phyloP scores from a whole-genome alignment of 2,329 filamentous ascomycete genomes.

The Alternaria viburni region DNA sequence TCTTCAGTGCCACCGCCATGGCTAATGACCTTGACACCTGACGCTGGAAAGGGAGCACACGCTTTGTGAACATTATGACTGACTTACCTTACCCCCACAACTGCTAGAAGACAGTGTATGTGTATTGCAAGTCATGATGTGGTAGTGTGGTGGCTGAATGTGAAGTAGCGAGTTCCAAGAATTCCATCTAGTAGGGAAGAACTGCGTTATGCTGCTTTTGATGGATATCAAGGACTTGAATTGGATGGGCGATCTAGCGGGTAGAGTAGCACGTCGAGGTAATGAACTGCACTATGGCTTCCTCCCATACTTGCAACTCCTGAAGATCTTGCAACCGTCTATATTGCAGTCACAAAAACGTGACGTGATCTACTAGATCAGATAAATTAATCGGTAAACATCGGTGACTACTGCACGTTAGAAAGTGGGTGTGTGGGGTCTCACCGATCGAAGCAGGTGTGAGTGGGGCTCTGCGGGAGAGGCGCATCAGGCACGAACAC shows the following conservation, averaged over 20 bases:
- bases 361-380: not conserved
- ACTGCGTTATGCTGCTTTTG: not conserved
- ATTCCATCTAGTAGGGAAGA: not conserved
- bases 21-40: not conserved
- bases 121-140: not conserved
- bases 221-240: not conserved
- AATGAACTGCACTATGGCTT: not conserved
- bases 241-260: not conserved
- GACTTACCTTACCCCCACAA: not conserved
- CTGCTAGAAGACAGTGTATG: not conserved
- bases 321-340: not conserved
- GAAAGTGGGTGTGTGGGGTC: not conserved
- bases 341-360: not conserved
- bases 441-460: not conserved
- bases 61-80: not conserved
- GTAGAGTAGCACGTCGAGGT: not conserved
- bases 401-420: slow-evolving; percentile 1
- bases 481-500: not conserved
- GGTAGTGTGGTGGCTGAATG: not conserved
- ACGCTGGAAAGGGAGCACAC: not conserved
- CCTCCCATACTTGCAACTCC: not conserved
- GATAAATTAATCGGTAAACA: not conserved
- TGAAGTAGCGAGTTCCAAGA: not conserved
- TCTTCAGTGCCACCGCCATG: not conserved
- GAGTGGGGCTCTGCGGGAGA: not conserved